Percentiles rank a stretch among this genome's conserved stretches.
Conservation (phyloP, 2,329 filamentous ascomycete species). For the Penicillium sp. region DNA sequence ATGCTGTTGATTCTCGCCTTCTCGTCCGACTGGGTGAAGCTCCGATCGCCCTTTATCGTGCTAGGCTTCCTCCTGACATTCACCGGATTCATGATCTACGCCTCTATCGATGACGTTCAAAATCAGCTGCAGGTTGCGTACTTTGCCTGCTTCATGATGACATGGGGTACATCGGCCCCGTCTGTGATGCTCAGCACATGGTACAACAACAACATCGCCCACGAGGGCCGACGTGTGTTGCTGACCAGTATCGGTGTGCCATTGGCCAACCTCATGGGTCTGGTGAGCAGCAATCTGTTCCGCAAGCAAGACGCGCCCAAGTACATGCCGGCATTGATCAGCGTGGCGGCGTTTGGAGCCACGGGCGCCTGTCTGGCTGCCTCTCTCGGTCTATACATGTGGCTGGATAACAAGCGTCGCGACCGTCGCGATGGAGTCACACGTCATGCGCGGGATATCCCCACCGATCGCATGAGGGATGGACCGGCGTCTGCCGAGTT, state of each 20-base stretch:
- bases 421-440: constrained; percentile 59
- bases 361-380: constrained; percentile 58
- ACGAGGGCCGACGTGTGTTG: constrained; percentile 71
- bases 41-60: constrained; percentile 73
- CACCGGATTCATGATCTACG: constrained; percentile 77
- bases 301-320: constrained; percentile 63
- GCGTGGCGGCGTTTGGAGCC: constrained; percentile 56
- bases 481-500: constrained; percentile 58
- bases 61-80: constrained; percentile 75
- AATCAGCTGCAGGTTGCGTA: constrained; percentile 67
- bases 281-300: constrained; percentile 71
- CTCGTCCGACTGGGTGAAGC: constrained; percentile 64
- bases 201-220: constrained; percentile 83
- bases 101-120: constrained; percentile 65
- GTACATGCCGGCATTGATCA: constrained; percentile 67
- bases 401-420: constrained; percentile 63
- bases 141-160: constrained; percentile 80
- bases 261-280: constrained; percentile 74
- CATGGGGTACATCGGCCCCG: constrained; percentile 74
- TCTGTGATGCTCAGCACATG: constrained; percentile 67
- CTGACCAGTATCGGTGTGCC: constrained; percentile 74
- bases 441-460: constrained; percentile 58
- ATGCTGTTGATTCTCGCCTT: constrained; percentile 75
- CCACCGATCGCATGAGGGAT: constrained; percentile 58
- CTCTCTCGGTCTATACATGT: constrained; percentile 64